Evolutionary conservation across 2,329 filamentous ascomycete species (phyloP).

Genomic region (Aciculosporium take): DNA sequence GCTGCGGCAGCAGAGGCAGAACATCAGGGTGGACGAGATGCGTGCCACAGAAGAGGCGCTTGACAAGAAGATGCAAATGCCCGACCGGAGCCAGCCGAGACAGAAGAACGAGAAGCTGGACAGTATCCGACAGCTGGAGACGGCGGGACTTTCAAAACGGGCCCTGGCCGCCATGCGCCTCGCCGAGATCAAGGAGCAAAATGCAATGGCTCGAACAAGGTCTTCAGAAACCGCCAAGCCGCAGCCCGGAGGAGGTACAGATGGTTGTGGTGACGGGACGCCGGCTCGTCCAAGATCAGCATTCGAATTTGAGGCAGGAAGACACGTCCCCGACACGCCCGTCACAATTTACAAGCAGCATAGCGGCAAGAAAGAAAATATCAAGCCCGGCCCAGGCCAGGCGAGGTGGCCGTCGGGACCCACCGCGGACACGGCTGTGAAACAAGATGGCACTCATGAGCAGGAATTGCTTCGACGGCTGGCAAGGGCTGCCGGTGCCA

Average conservation of each 20-base stretch:
- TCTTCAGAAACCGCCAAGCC: slow-evolving; percentile 25
- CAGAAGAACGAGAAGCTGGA: slow-evolving; percentile 33
- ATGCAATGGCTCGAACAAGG: slow-evolving; percentile 29
- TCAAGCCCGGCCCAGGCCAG: not conserved
- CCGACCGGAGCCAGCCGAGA: slow-evolving; percentile 15
- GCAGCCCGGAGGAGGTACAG: slow-evolving; percentile 12
- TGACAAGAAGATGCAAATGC: slow-evolving; percentile 18
- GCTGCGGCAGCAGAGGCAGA: not conserved
- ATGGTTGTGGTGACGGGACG: slow-evolving; percentile 10
- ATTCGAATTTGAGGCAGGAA: slow-evolving; percentile 12
- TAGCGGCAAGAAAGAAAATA: slow-evolving; percentile 5
- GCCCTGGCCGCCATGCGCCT: slow-evolving; percentile 34
- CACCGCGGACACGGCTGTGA: not conserved
- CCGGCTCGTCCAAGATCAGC: not conserved
- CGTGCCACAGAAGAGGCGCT: slow-evolving; percentile 19
- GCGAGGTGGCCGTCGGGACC: not conserved
- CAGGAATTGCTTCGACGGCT: slow-evolving; percentile 34
- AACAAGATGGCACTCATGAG: slow-evolving; percentile 15
- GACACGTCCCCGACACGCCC: slow-evolving; percentile 23
- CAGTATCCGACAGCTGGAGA: slow-evolving; percentile 31
- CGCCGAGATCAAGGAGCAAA: slow-evolving; percentile 37
- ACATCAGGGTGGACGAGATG: slow-evolving; percentile 19
- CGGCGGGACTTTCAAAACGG: slow-evolving; percentile 29
- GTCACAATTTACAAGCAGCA: slow-evolving; percentile 24
- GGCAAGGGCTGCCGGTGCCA: slow-evolving; percentile 32